Evolutionary conservation across 768 basidiomycete species (phyloP).

Genomic region (Lactarius akahatsu): DNA sequence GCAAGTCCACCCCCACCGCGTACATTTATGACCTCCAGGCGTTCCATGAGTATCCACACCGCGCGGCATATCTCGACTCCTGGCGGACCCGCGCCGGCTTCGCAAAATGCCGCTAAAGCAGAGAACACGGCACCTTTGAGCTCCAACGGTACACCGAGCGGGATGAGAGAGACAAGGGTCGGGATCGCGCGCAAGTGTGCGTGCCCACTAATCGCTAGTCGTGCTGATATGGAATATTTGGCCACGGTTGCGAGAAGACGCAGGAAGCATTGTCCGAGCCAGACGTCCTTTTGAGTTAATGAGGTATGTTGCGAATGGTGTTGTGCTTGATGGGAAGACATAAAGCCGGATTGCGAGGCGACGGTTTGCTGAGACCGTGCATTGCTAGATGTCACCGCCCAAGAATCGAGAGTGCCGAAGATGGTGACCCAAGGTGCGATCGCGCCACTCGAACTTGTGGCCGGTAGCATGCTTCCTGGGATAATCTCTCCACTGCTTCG

Average conservation of each 20-base stretch:
- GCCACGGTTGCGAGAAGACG: conserved; percentile 75
- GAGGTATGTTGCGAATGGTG: conserved; percentile 44
- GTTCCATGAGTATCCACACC: conserved; percentile 84
- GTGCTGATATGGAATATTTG: conserved; percentile 70
- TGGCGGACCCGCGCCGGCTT: conserved; percentile 67
- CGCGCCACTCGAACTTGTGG: conserved; percentile 45
- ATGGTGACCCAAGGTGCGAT: conserved; percentile 77
- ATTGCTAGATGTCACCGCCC: conserved; percentile 56
- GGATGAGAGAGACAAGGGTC: conserved; percentile 74
- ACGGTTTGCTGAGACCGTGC: conserved; percentile 45
- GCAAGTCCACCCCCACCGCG: conserved; percentile 52
- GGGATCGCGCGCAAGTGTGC: conserved; percentile 79
- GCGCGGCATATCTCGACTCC: conserved; percentile 81
- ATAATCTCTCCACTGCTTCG: conserved; percentile 70
- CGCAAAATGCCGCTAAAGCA: conserved; percentile 77
- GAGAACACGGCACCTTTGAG: conserved; percentile 85
- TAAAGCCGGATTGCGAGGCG: conserved; percentile 25
- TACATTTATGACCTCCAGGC: conserved; percentile 79
- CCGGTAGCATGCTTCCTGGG: conserved; percentile 54
- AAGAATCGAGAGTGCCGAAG: conserved; percentile 72
- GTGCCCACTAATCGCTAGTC: conserved; percentile 73
- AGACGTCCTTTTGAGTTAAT: conserved; percentile 68
- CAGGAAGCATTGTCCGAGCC: conserved; percentile 78
- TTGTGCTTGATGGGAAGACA: conserved; percentile 40
- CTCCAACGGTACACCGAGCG: conserved; percentile 82